These are phyloP conservation scores for Bruguiera parviflora DNA, from an alignment of 345 rosid genomes.

Conservation along the genomic window DNA sequence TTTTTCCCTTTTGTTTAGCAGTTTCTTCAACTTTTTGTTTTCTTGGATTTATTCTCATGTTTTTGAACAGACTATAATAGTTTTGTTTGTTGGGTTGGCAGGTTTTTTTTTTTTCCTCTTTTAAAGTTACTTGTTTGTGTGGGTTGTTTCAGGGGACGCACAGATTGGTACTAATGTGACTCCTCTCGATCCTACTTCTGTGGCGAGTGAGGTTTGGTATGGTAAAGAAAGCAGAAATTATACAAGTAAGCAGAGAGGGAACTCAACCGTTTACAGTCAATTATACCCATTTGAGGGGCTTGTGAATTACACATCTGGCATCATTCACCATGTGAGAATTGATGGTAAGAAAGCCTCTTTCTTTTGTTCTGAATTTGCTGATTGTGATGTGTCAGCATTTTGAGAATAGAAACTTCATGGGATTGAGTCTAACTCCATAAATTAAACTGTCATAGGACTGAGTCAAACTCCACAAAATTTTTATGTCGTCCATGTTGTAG, in stretches of 20 bases:
- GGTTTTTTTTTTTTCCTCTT: background rate
- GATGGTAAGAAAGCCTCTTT: constrained; percentile 39
- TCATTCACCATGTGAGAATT: constrained; percentile 78
- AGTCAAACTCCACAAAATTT: too few species aligned
- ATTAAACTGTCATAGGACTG: too few species aligned
- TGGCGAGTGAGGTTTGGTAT: constrained; percentile 67
- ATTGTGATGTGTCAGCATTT: background rate
- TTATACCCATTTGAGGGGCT: constrained; percentile 80
- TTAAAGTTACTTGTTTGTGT: background rate
- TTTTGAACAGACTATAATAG: background rate
- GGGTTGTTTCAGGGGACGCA: constrained; percentile 54
- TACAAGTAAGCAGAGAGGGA: constrained; percentile 33
- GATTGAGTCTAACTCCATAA: too few species aligned
- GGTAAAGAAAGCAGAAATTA: constrained; percentile 56
- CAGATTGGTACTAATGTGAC: constrained; percentile 55
- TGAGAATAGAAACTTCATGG: too few species aligned
- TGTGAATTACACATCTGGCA: constrained; percentile 71
- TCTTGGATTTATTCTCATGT: background rate
- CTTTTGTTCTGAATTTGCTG: background rate
- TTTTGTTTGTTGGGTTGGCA: background rate
- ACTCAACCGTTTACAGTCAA: constrained; percentile 66
- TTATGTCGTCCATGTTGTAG: too few species aligned
- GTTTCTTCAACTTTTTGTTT: background rate
- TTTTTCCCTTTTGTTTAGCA: background rate
- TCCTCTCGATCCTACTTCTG: constrained; percentile 51